These are phyloP conservation scores for Gastrodia elata DNA, from an alignment of 106 monocot species.

Conservation along the genomic window DNA sequence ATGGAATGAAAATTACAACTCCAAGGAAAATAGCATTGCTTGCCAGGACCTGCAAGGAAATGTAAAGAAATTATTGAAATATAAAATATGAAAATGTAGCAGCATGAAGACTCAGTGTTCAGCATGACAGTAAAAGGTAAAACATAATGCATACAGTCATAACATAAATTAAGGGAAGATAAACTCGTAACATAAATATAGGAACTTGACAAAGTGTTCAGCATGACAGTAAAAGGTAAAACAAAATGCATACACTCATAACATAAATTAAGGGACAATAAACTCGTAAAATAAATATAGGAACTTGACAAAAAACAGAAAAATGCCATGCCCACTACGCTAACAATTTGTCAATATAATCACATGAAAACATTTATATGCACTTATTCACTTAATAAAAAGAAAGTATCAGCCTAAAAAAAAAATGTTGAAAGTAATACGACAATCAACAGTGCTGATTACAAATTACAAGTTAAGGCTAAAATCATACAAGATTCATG, in stretches of 20 bases:
- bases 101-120: not conserved
- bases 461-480: too few species aligned
- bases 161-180: not conserved
- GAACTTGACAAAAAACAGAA: not conserved
- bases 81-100: not conserved
- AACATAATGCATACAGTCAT: not conserved
- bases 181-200: too few species aligned
- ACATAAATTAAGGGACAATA: not conserved
- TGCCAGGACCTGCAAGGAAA: conserved; percentile 66
- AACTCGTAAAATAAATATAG: not conserved
- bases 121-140: not conserved
- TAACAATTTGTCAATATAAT: not conserved
- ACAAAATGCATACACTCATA: not conserved
- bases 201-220: not conserved
- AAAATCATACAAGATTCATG: not conserved
- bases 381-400: not conserved
- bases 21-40: conserved; percentile 98
- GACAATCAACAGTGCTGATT: not conserved
- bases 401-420: not conserved
- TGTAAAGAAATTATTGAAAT: conserved; percentile 4
- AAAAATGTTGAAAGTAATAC: not conserved
- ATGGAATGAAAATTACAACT: conserved; percentile 84
- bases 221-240: not conserved
- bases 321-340: not conserved
- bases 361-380: not conserved